Base-by-base conservation (phyloP, 2,329 filamentous ascomycete genomes). In the Phialemonium atrogriseum region DNA sequence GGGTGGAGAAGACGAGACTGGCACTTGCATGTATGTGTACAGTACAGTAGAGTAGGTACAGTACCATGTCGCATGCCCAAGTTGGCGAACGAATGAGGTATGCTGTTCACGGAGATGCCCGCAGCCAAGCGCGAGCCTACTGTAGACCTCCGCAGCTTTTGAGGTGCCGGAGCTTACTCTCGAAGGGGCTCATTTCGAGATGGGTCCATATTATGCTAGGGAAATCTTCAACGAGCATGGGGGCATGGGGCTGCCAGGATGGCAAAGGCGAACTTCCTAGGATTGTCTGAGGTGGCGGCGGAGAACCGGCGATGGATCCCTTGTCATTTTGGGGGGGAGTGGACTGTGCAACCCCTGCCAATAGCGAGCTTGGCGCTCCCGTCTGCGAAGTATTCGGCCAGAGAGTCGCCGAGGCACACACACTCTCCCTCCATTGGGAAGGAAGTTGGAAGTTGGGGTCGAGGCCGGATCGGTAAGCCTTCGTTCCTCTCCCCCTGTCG, bases 401-500 rank as follows among this genome's bases (percentile, higher is more conserved):
- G 36, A 47, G 41, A 46, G 40, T 37, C 48, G 40, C 48, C 46
- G 49, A 51, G 29, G 27, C 30, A 31, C 37, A 40, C 37, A 41
- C 43, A 38, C 39, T 34, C 40, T 30, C 27, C 17, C 10, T 28
- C 16, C 13, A 8, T 20, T n/a, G 13, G 17, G 21, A 15, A 4
- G 10, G 10, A 19, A 18, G 26, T 27, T 19, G 16, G 6, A 12
- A 7, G 4, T 19, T 18, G 20, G 7, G 20, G 20, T 22, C 20
- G 20, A 7, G 20, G 11, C 18, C 25, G 13, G 16, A 16, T 5
- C 20, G 20, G 11, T 22, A 22, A 8, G 8, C 20, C 8, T 22
- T 11, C 18, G 25, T 10, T 16, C 14, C n/a, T n/a, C n/a, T n/a
- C n/a, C n/a, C n/a, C n/a, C n/a, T n/a, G n/a, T n/a, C n/a, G n/a